Percentiles rank a stretch among this genome's conserved stretches.
Conservation (phyloP, 352 stramenopile genomes). For the Thraustochytrium sp. region DNA sequence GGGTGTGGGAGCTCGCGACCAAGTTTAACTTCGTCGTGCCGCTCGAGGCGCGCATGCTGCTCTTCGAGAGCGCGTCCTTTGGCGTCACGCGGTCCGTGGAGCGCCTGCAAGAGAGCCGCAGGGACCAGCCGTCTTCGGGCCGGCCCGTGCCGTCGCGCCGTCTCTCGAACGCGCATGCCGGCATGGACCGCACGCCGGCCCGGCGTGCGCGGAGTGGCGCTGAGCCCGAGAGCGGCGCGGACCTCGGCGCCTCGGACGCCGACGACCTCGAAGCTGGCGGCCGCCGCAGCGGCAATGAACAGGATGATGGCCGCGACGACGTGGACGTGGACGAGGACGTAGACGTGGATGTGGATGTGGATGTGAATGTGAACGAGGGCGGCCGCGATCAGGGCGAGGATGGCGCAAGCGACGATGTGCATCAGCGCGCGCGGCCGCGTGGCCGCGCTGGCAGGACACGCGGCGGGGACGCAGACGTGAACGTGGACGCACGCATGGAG, state of each 20-base stretch:
- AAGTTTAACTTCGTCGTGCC: slow-evolving; percentile 20
- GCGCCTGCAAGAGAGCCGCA: background rate
- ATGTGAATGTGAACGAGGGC: background rate
- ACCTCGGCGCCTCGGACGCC: background rate
- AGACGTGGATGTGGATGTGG: background rate
- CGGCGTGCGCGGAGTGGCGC: background rate
- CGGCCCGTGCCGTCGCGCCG: background rate
- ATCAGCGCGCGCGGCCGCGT: no score
- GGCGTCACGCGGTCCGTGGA: background rate
- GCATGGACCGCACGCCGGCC: background rate
- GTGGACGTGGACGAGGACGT: background rate
- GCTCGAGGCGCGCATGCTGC: slow-evolving; percentile 27
- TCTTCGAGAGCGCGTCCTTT: slow-evolving; percentile 29
- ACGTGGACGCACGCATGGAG: no score
- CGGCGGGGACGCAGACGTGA: no score
- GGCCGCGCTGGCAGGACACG: no score
- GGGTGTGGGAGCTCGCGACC: slow-evolving; percentile 18
- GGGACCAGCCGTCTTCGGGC: background rate
- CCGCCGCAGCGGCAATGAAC: background rate
- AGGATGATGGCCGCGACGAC: background rate
- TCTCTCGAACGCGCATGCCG: background rate
- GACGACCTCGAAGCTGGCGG: background rate
- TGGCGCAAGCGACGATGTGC: no score
- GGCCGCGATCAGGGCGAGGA: no score
- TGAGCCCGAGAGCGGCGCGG: background rate